These are phyloP conservation scores for Arthrobotrys sphaeroides DNA, from an alignment of 2,329 filamentous ascomycete genomes.

Conservation along the genomic window DNA sequence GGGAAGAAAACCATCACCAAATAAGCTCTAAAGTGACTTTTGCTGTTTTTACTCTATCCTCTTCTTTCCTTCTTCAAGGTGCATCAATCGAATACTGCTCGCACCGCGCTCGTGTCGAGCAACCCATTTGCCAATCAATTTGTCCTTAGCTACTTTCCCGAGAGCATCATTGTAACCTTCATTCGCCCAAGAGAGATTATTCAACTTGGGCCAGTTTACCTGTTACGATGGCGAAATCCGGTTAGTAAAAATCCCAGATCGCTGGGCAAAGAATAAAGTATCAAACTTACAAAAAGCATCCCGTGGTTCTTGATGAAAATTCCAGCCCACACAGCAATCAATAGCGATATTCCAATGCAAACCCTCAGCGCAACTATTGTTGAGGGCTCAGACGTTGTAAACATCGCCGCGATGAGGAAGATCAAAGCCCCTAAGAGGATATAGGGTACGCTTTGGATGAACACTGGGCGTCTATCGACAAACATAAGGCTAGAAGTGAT, in stretches of 20 bases:
- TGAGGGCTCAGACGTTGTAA: constrained; percentile 61
- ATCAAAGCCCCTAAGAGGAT: constrained; percentile 66
- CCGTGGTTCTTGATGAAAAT: constrained; percentile 85
- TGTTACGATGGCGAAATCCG: constrained; percentile 60
- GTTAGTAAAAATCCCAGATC: neutral
- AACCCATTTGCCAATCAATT: constrained; percentile 71
- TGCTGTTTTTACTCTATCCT: constrained; percentile 81
- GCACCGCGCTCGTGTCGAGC: constrained; percentile 78
- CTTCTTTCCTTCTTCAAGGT: constrained; percentile 91
- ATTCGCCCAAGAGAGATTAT: constrained; percentile 82
- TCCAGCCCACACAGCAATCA: constrained; percentile 74
- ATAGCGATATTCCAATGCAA: constrained; percentile 81
- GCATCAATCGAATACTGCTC: constrained; percentile 64
- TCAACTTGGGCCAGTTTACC: constrained; percentile 99
- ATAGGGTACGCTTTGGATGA: constrained; percentile 94
- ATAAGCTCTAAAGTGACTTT: neutral
- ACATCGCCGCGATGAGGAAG: constrained; percentile 56
- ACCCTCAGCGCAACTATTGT: constrained; percentile 82
- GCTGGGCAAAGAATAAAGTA: neutral
- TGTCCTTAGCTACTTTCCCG: constrained; percentile 80
- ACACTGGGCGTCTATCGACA: constrained; percentile 81
- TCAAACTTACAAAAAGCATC: constrained; percentile 85
- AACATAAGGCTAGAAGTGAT: constrained; percentile 80
- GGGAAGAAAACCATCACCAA: neutral
- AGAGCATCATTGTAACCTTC: constrained; percentile 92